Conservation (phyloP, 129 eudicot genomes). For the Lactuca saligna region DNA sequence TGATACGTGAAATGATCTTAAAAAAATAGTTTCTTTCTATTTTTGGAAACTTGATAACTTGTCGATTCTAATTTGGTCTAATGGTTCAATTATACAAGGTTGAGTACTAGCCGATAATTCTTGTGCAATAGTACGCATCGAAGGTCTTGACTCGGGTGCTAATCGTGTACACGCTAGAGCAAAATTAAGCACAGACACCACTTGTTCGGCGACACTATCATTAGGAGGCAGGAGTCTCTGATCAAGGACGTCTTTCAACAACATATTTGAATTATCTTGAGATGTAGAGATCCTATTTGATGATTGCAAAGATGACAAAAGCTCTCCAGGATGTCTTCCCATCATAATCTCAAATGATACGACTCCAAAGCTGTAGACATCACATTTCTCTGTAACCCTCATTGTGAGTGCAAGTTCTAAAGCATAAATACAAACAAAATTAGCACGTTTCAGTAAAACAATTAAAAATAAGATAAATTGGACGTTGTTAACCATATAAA, state of each 20-base stretch:
- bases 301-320: slow-evolving; percentile 47
- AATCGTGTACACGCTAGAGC: slow-evolving; percentile 65
- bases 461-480: background rate
- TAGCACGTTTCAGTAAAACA: background rate
- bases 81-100: slow-evolving; percentile 32
- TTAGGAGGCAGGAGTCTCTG: slow-evolving; percentile 65
- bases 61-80: slow-evolving; percentile 29
- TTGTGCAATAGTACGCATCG: slow-evolving; percentile 76
- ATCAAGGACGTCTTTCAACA: slow-evolving; percentile 68
- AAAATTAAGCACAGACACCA: slow-evolving; percentile 47
- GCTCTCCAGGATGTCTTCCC: slow-evolving; percentile 90
- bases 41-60: slow-evolving; percentile 36
- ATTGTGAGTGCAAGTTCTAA: slow-evolving; percentile 80
- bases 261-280: slow-evolving; percentile 19
- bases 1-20: background rate
- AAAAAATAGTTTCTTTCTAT: background rate
- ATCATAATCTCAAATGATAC: slow-evolving; percentile 80
- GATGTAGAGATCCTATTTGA: slow-evolving; percentile 24
- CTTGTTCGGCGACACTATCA: slow-evolving; percentile 43
- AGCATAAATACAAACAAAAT: slow-evolving; percentile 8
- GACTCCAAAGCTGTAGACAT: slow-evolving; percentile 91
- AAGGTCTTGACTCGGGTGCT: slow-evolving; percentile 65
- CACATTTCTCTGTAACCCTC: slow-evolving; percentile 86
- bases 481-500: background rate
- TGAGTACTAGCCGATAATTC: slow-evolving; percentile 51